Conservation (phyloP, 257 asterid species). For the Plantago ovata region DNA sequence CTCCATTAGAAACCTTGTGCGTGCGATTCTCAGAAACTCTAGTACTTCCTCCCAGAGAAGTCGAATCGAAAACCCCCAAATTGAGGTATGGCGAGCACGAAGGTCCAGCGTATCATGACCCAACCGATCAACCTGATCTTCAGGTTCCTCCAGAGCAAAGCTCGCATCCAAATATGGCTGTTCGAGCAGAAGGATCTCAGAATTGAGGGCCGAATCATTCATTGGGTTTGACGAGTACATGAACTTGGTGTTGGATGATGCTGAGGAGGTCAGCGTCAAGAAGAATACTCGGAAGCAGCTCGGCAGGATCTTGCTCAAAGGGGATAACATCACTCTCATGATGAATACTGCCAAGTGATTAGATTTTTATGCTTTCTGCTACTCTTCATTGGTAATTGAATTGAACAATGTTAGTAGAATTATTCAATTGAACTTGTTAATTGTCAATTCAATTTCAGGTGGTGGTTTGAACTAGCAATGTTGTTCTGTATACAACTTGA, state of each 20-base stretch:
- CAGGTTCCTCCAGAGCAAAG: slow-evolving; percentile 66
- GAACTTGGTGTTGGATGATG: slow-evolving; percentile 56
- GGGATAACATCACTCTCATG: slow-evolving; percentile 52
- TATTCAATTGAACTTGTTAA: too few relatives aligned
- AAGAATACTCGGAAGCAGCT: slow-evolving; percentile 54
- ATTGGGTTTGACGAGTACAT: slow-evolving; percentile 60
- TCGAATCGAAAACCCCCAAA: too few relatives aligned
- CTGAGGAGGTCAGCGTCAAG: slow-evolving; percentile 58
- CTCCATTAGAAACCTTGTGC: too few relatives aligned
- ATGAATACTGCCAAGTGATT: slow-evolving; percentile 33
- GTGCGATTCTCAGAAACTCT: too few relatives aligned
- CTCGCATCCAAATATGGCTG: slow-evolving; percentile 56
- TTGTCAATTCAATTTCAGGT: too few relatives aligned
- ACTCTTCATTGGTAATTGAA: too few relatives aligned
- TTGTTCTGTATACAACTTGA: too few relatives aligned
- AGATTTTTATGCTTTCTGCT: too few relatives aligned
- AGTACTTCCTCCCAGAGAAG: too few relatives aligned
- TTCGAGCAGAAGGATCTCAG: slow-evolving; percentile 65
- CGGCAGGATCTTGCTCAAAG: slow-evolving; percentile 53
- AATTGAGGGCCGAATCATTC: slow-evolving; percentile 62
- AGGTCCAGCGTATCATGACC: slow-evolving; percentile 66
- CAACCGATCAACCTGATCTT: slow-evolving; percentile 63
- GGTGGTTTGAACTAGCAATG: too few relatives aligned
- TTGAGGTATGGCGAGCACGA: slow-evolving; percentile 55
- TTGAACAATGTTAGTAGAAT: too few relatives aligned